These are phyloP conservation scores for Pholiota molesta DNA, from an alignment of 768 basidiomycete genomes.

Conservation along the genomic window DNA sequence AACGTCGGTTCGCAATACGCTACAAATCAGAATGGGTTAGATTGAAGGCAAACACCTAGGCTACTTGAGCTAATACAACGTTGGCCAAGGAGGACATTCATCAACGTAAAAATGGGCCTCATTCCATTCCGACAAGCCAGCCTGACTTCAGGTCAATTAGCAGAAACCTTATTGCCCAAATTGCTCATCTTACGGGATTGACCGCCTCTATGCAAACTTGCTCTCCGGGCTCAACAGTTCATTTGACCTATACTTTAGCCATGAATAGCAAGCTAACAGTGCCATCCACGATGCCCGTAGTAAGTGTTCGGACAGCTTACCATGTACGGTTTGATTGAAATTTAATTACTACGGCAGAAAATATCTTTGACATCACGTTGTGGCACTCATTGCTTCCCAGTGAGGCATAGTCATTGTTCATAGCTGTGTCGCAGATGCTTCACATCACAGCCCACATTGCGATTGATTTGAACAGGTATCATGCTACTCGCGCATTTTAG, in stretches of 20 bases:
- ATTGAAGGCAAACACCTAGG: no score
- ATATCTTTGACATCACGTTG: neutral
- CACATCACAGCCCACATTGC: neutral
- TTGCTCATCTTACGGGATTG: neutral
- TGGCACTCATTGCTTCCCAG: neutral
- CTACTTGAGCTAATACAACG: no score
- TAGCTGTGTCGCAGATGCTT: neutral
- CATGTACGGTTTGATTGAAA: neutral
- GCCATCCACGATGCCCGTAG: neutral
- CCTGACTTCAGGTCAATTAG: neutral
- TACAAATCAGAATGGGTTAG: no score
- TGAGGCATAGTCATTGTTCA: neutral
- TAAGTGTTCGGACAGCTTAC: neutral
- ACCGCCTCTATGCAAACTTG: neutral
- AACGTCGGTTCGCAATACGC: no score
- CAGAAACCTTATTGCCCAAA: neutral
- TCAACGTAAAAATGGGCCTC: no score
- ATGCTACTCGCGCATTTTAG: neutral
- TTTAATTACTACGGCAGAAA: neutral
- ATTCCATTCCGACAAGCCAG: neutral
- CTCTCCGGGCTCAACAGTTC: neutral
- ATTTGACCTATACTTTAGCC: neutral
- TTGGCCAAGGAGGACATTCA: no score
- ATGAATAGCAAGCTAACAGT: neutral
- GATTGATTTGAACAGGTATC: neutral